Evolutionary conservation across 2,329 filamentous ascomycete species (phyloP), one percentile per base, ranked within the genome.

Genomic region (Hortaea sp.): DNA sequence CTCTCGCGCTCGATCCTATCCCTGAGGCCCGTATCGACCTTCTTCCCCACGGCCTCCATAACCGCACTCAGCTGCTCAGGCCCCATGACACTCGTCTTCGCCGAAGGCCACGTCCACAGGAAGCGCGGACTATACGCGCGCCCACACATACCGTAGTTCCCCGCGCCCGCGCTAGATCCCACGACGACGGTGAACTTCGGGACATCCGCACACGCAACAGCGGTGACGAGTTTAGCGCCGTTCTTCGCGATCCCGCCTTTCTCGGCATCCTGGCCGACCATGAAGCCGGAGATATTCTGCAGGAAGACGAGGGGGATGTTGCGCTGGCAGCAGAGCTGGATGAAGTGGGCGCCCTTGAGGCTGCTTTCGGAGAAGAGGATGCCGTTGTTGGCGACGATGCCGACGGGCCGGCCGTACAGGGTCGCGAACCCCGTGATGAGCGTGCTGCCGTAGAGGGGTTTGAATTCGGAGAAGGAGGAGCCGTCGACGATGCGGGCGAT

Each of bases 101-200:
- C 88, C 57, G 94, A 95, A 37, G 92, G 92, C 92, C 92, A 98
- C 75, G 90, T 94, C 81, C 88, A 95, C 50, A 97, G 68, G 66
- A 97, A 88, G 9, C 88, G 75, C 0, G 90, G 90, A n/a, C 79
- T 80, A 67, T 95, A 98, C 1, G 92, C 90, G 43, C 92, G 78
- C 20, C 92, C 92, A 63, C 79, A 97, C 92, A 98, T 98, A 58
- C 90, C 92, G 63, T 98, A 98, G 67, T 97, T 98, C 4, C 92
- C 92, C 6, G 90, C 90, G 48, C 90, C 90, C 54, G 92, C 92
- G 64, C 84, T 89, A 29, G 85, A 85, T 27, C 92, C 92, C n/a
- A 95, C 83, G 1, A 98, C 86, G 11, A 98, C 87, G 0, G 92
- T 98, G 62, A 97, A 90, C 67, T 98, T 97, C 55, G 92, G 90